Evolutionary conservation across 164 flowering plant genomes (phyloP), one percentile per base, ranked within the genome.

Genomic region (Paratinospora sagittata): DNA sequence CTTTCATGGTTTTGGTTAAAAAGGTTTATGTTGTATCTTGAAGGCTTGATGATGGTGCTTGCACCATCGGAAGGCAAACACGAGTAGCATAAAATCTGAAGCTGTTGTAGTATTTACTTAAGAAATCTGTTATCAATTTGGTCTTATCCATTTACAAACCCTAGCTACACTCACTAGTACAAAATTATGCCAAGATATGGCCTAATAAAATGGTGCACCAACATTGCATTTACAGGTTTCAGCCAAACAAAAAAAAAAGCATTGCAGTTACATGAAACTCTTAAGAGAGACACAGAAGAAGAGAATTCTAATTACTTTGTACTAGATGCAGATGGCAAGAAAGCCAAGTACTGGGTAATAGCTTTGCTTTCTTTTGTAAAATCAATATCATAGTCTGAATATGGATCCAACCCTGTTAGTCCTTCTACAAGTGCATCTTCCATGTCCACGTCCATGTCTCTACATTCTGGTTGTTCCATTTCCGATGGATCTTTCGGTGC

Each of bases 301-400:
- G 37, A 16, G 58, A 63, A 39, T 67, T 71, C 36, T 65, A 57
- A 9, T 65, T 37, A 52, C 58, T 52, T 13, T 52, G 21, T n/a
- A n/a, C n/a, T n/a, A n/a, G n/a, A n/a, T 16, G n/a, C 58, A 52
- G 92, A 82, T 61, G 75, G 83, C 61, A 88, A 77, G 76, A 91
- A 76, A 67, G 89, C 83, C 78, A 92, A 49, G 76, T 92, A 94
- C 79, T 94, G 93, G 0, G 71, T 67, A 52, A 94, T 78, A 49
- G 98, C 97, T 77, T 90, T 97, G 26, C 95, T 93, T 90, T 92
- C 97, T 81, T 78, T 79, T 1, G 89, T 82, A 57, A 94, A 85
- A 27, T 89, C 95, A 63, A 90, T 84, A 76, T 90, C 97, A 76
- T 90, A 90, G 67, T 89, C 97, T 26, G 96, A 67, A 6, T 84